Evolutionary conservation across 495 filamentous ascomycete genomes (phyloP).

Genomic region (Filosporella fistucella): DNA sequence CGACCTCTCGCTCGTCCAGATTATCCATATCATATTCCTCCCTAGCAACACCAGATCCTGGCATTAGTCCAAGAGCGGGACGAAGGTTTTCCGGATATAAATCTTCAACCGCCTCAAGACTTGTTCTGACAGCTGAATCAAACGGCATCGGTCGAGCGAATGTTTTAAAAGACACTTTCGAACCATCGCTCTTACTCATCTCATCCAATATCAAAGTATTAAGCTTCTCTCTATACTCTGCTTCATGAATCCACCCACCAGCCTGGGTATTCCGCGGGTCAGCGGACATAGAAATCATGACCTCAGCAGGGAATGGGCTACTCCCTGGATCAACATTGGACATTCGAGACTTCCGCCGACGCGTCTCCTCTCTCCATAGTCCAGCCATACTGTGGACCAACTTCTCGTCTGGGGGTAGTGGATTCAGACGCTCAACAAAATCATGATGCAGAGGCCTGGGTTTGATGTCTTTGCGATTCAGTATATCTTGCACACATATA

Average conservation of each 20-base stretch:
- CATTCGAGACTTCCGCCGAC: slow-evolving; percentile 67
- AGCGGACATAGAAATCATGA: slow-evolving; percentile 79
- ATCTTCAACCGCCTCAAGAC: slow-evolving; percentile 79
- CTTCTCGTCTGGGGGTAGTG: slow-evolving; percentile 63
- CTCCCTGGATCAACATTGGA: slow-evolving; percentile 55
- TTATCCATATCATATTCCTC: slow-evolving; percentile 42
- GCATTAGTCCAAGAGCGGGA: slow-evolving; percentile 18
- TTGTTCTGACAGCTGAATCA: slow-evolving; percentile 63
- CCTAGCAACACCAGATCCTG: neutral
- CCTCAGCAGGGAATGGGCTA: slow-evolving; percentile 75
- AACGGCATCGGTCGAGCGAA: slow-evolving; percentile 51
- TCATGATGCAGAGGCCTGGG: slow-evolving; percentile 79
- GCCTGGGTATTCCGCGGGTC: slow-evolving; percentile 63
- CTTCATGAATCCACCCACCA: slow-evolving; percentile 86
- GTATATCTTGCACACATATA: slow-evolving; percentile 80
- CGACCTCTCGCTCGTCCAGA: slow-evolving; percentile 31
- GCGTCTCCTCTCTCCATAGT: slow-evolving; percentile 87
- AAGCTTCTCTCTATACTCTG: slow-evolving; percentile 67
- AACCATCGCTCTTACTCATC: slow-evolving; percentile 40
- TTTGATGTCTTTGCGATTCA: slow-evolving; percentile 71
- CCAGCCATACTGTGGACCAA: slow-evolving; percentile 91
- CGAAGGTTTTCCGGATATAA: slow-evolving; percentile 67
- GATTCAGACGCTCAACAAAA: slow-evolving; percentile 71
- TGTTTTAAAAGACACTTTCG: slow-evolving; percentile 52
- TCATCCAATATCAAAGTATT: slow-evolving; percentile 59